A percentile compares a stretch with the other conserved stretches of the same genome.
Conservation (phyloP, 768 basidiomycete genomes). For the Lactarius hengduanensis region DNA sequence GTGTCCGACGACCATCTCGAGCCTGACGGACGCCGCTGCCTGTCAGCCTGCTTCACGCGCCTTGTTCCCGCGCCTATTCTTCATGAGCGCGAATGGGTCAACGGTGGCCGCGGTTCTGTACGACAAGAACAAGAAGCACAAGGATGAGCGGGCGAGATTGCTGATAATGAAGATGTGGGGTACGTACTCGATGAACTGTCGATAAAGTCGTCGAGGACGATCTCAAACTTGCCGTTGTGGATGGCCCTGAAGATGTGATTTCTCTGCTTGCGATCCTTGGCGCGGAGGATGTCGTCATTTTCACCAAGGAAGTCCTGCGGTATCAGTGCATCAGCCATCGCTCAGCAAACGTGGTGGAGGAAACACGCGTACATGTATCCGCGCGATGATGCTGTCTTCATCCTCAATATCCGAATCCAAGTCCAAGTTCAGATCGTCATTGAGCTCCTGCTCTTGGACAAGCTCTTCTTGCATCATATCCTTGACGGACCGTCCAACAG, state of each 20-base stretch:
- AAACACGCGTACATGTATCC: slow-evolving; percentile 24
- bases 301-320: slow-evolving; percentile 45
- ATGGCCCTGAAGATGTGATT: slow-evolving; percentile 61
- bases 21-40: slow-evolving; percentile 34
- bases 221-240: slow-evolving; percentile 49
- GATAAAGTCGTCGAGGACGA: slow-evolving; percentile 35
- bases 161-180: neutral
- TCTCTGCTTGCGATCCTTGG: slow-evolving; percentile 46
- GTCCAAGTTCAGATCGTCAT: neutral
- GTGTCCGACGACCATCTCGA: slow-evolving; percentile 56
- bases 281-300: slow-evolving; percentile 48
- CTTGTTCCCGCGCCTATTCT: slow-evolving; percentile 61
- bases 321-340: neutral
- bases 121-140: slow-evolving; percentile 5
- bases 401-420: slow-evolving; percentile 25
- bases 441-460: neutral
- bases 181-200: slow-evolving; percentile 52
- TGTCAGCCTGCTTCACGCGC: slow-evolving; percentile 52
- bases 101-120: slow-evolving; percentile 42
- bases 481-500: slow-evolving; percentile 26
- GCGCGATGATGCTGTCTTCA: slow-evolving; percentile 38
- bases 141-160: neutral
- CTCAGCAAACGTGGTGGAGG: slow-evolving; percentile 11
- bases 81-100: slow-evolving; percentile 55
- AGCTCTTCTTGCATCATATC: slow-evolving; percentile 28